Evolutionary conservation across 139 green algal species (phyloP).

Genomic region (Chlorella sp.): DNA sequence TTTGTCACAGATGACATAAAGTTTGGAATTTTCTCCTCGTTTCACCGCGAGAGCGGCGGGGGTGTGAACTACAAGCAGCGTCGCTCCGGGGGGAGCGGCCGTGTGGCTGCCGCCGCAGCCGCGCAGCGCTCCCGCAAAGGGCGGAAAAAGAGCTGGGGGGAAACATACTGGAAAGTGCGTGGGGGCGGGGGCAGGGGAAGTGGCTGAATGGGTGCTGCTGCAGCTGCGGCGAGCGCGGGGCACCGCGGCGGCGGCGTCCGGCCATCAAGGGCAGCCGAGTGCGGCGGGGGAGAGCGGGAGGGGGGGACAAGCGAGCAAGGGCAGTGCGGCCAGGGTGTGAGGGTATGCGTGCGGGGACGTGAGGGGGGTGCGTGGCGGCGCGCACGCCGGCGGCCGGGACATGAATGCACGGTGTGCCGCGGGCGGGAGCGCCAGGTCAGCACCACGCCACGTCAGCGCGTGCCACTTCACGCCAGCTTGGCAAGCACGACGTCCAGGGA

Average conservation of each 20-base stretch:
- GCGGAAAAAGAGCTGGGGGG: constrained; percentile 12
- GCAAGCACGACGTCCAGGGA: constrained; percentile 69
- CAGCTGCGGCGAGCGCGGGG: constrained; percentile 12
- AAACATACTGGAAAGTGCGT: not conserved
- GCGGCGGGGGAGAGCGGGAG: not conserved
- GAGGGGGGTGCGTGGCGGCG: not conserved
- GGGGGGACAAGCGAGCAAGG: not conserved
- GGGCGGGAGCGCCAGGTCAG: not conserved
- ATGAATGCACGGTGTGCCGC: not conserved
- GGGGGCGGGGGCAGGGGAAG: not conserved
- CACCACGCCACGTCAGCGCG: not conserved
- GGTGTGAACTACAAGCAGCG: not conserved
- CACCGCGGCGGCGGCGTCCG: not conserved
- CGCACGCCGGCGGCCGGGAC: not conserved
- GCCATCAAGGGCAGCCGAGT: not conserved
- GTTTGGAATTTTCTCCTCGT: constrained; percentile 19
- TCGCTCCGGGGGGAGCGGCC: not conserved
- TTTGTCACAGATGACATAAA: not conserved
- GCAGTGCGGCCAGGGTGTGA: not conserved
- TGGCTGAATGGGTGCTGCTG: not conserved
- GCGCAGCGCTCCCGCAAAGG: not conserved
- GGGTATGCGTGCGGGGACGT: not conserved
- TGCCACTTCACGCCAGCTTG: constrained; percentile 46
- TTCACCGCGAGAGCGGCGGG: not conserved
- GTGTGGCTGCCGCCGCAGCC: not conserved